Evolutionary conservation across 148 eudicot genomes (phyloP).

Genomic region (Linanthus parryae): DNA sequence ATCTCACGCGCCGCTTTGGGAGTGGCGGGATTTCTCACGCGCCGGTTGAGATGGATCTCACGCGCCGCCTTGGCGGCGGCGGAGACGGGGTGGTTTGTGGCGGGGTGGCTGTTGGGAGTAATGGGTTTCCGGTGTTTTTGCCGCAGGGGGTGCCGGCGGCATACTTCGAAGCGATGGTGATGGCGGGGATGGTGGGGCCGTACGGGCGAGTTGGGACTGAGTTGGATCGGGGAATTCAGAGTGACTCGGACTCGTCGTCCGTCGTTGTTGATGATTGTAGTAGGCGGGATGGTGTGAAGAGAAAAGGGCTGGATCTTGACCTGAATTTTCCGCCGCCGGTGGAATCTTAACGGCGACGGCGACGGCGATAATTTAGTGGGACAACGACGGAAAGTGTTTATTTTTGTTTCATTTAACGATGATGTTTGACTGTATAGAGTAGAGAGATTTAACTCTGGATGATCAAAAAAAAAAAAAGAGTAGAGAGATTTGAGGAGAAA

Average conservation of each 20-base stretch:
- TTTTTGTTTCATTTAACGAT: too few relatives aligned
- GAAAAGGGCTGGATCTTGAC: constrained; percentile 10
- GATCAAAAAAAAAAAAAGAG: too few relatives aligned
- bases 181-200: constrained; percentile 4
- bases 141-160: constrained; percentile 6
- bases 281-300: background rate
- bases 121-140: constrained; percentile 1
- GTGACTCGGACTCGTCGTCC: constrained; percentile 30
- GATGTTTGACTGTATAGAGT: too few relatives aligned
- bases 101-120: constrained; percentile 4
- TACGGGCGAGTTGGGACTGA: constrained; percentile 3
- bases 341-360: constrained; percentile 8
- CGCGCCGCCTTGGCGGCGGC: constrained; percentile 18
- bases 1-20: constrained; percentile 21
- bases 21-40: background rate
- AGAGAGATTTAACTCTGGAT: too few relatives aligned
- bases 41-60: constrained; percentile 16
- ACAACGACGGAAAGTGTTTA: too few relatives aligned
- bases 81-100: background rate
- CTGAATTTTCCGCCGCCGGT: constrained; percentile 25
- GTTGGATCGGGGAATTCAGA: constrained; percentile 10
- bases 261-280: constrained; percentile 16
- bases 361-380: too few relatives aligned
- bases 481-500: too few relatives aligned
- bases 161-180: constrained; percentile 13